Conservation (phyloP, 768 basidiomycete species). For the Lentinula aciculospora region DNA sequence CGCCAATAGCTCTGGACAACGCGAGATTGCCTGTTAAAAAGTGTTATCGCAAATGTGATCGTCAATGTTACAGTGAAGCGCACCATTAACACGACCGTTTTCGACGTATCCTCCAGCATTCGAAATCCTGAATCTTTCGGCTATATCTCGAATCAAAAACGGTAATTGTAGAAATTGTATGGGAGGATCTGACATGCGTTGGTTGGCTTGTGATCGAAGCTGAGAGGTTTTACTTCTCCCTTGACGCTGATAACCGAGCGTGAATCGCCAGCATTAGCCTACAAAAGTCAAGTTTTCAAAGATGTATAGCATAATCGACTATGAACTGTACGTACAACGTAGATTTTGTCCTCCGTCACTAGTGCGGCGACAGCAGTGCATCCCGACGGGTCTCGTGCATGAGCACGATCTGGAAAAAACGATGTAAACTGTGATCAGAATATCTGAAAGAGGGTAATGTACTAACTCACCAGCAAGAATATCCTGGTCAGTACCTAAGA, state of each 20-base stretch:
- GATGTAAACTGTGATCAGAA: constrained; percentile 3
- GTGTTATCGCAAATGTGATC: neutral
- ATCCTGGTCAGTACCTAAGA: constrained; percentile 93
- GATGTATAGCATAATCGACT: constrained; percentile 2
- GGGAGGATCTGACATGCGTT: constrained; percentile 57
- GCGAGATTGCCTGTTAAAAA: constrained; percentile 79
- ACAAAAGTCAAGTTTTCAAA: constrained; percentile 8
- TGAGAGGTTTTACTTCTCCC: constrained; percentile 84
- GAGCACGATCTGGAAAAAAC: constrained; percentile 62
- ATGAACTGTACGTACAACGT: constrained; percentile 51
- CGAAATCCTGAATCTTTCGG: constrained; percentile 79
- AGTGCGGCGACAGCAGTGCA: constrained; percentile 93
- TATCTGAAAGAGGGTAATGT: neutral
- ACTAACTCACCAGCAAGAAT: constrained; percentile 65
- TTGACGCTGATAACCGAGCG: constrained; percentile 81
- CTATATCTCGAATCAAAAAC: constrained; percentile 29
- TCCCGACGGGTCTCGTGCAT: constrained; percentile 88
- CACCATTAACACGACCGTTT: constrained; percentile 95
- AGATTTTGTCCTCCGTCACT: constrained; percentile 77
- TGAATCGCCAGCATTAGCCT: constrained; percentile 99
- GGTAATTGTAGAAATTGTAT: constrained; percentile 6
- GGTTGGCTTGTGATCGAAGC: constrained; percentile 93
- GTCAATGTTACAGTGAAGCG: constrained; percentile 11
- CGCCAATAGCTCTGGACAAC: constrained; percentile 89
- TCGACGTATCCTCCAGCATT: constrained; percentile 95